A percentile compares a stretch with the other conserved stretches of the same genome.
Evolutionary conservation across 169 alveolate species (phyloP).

Genomic region (Cardiosporidium cionae): DNA sequence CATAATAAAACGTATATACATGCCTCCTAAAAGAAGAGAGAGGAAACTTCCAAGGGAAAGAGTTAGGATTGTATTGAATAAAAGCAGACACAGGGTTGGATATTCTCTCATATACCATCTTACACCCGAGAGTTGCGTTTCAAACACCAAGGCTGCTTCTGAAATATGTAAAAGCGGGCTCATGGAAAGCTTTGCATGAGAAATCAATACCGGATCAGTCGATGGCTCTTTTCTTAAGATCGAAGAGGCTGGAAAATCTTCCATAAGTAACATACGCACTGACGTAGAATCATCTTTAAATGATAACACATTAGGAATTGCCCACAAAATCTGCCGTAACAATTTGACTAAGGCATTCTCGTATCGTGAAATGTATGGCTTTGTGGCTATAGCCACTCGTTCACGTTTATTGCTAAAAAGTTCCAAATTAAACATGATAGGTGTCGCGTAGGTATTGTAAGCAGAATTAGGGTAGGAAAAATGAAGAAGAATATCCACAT

Average conservation of each 20-base stretch:
- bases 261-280: not conserved
- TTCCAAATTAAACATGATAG: not conserved
- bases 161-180: not conserved
- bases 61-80: not conserved
- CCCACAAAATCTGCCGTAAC: not conserved
- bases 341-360: not conserved
- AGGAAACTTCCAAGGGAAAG: not conserved
- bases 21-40: not conserved
- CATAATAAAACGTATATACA: not conserved
- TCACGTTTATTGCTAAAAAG: not conserved
- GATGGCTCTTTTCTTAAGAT: not conserved
- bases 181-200: not conserved
- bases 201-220: not conserved
- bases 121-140: not conserved
- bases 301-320: not conserved
- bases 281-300: not conserved
- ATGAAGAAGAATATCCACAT: not conserved
- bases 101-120: not conserved
- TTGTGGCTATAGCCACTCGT: not conserved
- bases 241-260: not conserved
- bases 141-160: not conserved
- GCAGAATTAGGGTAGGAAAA: not conserved
- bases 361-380: not conserved
- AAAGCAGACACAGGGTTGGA: not conserved
- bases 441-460: not conserved